Percentiles rank a stretch among this genome's conserved stretches.
phyloP scores from a whole-genome alignment of 192 early-diverging fungal genomes.

The Backusella psychrophila region DNA sequence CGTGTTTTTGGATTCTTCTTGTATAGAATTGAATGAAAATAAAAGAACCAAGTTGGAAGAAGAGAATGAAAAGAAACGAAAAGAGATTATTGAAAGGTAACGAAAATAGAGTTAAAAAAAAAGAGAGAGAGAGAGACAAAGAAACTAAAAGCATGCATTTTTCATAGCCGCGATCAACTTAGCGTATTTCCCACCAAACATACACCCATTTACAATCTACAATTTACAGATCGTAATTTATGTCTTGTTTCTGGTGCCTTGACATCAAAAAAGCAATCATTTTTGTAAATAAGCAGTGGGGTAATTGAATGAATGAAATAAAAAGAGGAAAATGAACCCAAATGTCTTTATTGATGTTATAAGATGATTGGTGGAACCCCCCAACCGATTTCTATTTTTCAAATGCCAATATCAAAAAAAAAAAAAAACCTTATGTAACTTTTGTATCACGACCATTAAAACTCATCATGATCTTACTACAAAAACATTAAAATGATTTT shows the following conservation, averaged over 20 bases:
- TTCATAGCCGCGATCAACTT: conserved; percentile 51
- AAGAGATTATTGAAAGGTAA: conserved; percentile 36
- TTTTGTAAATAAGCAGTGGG: not conserved
- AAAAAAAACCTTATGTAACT: not conserved
- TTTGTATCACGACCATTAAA: not conserved
- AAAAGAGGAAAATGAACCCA: not conserved
- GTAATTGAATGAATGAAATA: no score
- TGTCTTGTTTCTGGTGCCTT: conserved; percentile 84
- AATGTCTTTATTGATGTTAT: no score
- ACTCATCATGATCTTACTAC: not conserved
- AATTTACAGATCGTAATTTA: conserved; percentile 86
- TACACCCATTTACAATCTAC: conserved; percentile 85
- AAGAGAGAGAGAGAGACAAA: no score
- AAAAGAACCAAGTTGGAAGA: conserved; percentile 11
- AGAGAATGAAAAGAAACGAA: conserved; percentile 22
- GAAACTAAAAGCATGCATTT: not conserved
- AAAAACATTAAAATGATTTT: not conserved
- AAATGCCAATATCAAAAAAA: not conserved
- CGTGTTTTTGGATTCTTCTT: not conserved
- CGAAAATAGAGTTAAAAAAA: no score
- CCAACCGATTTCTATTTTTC: not conserved
- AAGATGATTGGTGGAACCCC: not conserved
- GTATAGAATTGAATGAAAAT: conserved; percentile 2
- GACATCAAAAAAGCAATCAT: not conserved
- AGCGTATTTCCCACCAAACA: conserved; percentile 84